A percentile compares a stretch with the other conserved stretches of the same genome.
phyloP scores from a whole-genome alignment of 2,329 filamentous ascomycete species.

The Stemphylium vesicarium region DNA sequence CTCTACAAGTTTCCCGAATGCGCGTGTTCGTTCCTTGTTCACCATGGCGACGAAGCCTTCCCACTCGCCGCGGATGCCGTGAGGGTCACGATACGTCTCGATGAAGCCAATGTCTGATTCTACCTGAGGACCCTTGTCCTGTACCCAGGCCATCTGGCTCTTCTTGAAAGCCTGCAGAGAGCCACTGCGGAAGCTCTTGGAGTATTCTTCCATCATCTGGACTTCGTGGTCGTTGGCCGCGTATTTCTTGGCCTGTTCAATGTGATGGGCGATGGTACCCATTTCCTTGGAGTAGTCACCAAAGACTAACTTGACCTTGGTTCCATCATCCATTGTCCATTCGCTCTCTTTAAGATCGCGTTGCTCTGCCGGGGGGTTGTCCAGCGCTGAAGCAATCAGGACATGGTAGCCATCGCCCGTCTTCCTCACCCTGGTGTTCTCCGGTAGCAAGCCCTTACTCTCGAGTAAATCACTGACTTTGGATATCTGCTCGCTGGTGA shows the following conservation, averaged over 20 bases:
- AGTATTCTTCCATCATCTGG: slow-evolving; percentile 56
- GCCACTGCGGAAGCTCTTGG: slow-evolving; percentile 58
- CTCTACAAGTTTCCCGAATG: slow-evolving; percentile 84
- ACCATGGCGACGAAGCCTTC: slow-evolving; percentile 67
- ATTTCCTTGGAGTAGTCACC: slow-evolving; percentile 57
- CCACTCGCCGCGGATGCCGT: slow-evolving; percentile 61
- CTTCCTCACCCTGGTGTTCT: slow-evolving; percentile 59
- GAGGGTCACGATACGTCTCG: slow-evolving; percentile 62
- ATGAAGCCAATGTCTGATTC: slow-evolving; percentile 63
- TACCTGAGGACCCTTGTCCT: slow-evolving; percentile 58
- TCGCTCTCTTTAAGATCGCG: slow-evolving; percentile 54
- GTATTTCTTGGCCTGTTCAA: slow-evolving; percentile 56
- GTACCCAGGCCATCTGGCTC: slow-evolving; percentile 60
- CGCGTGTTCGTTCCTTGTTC: slow-evolving; percentile 86
- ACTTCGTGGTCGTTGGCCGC: slow-evolving; percentile 54
- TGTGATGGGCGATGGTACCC: slow-evolving; percentile 53
- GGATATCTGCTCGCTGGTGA: slow-evolving; percentile 57
- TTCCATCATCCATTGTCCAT: slow-evolving; percentile 55
- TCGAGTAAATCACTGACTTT: slow-evolving; percentile 56
- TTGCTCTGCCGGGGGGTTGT: slow-evolving; percentile 47
- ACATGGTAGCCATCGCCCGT: slow-evolving; percentile 54
- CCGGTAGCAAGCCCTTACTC: slow-evolving; percentile 53
- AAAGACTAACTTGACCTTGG: slow-evolving; percentile 54
- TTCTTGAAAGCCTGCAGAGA: slow-evolving; percentile 59
- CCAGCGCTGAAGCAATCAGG: slow-evolving; percentile 56